Evolutionary conservation across 164 flowering plant genomes (phyloP).

Genomic region (Platanus orientalis): DNA sequence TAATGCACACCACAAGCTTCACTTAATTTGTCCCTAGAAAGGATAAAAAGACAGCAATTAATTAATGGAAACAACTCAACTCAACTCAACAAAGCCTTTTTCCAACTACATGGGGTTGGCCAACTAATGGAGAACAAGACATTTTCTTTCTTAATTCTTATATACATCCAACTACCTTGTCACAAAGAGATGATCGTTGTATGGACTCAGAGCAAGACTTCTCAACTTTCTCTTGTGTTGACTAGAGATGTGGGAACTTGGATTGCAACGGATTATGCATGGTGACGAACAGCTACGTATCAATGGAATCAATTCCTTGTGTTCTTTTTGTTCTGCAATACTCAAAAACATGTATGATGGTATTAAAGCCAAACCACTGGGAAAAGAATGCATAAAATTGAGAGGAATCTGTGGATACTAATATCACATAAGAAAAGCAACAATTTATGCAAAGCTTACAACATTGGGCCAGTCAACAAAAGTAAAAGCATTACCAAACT

Average conservation of each 20-base stretch:
- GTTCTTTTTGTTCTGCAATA: constrained; percentile 69
- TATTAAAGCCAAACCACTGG: neutral
- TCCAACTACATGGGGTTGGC: no score
- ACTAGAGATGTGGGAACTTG: constrained; percentile 53
- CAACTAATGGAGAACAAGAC: neutral
- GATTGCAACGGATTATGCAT: constrained; percentile 32
- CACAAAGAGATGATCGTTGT: constrained; percentile 73
- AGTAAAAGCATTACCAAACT: constrained; percentile 45
- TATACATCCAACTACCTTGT: constrained; percentile 56
- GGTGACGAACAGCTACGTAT: constrained; percentile 49
- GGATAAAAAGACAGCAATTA: neutral
- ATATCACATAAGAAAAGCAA: neutral
- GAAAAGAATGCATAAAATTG: neutral
- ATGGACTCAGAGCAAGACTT: constrained; percentile 68
- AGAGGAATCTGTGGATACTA: neutral
- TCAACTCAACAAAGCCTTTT: no score
- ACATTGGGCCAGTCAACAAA: neutral
- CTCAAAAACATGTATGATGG: constrained; percentile 9
- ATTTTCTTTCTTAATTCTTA: neutral
- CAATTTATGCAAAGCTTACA: neutral
- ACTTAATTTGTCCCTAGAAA: neutral
- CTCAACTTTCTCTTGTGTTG: constrained; percentile 93
- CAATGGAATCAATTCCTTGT: constrained; percentile 57
- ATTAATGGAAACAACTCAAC: no score
- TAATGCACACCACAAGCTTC: no score